Evolutionary conservation across 768 basidiomycete species (phyloP).

Genomic region (Lactarius sanguifluus): DNA sequence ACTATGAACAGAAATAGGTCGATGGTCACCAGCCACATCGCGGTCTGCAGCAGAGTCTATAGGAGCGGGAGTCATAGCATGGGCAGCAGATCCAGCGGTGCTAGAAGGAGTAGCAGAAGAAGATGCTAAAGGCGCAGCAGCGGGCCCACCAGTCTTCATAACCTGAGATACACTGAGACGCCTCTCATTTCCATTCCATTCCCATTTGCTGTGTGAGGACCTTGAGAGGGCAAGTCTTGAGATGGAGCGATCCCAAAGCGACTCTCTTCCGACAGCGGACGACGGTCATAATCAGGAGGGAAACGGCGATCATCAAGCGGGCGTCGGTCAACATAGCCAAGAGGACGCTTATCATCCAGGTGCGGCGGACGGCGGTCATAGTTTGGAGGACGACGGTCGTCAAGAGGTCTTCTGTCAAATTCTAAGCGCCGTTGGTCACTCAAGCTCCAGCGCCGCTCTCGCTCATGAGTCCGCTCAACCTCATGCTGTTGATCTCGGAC

Average conservation of each 20-base stretch:
- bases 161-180: constrained; percentile 4
- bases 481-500: constrained; percentile 41
- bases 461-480: constrained; percentile 22
- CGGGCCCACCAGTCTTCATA: constrained; percentile 15
- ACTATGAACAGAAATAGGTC: background rate
- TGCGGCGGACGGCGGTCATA: constrained; percentile 22
- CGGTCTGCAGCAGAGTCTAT: background rate
- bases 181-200: constrained; percentile 18
- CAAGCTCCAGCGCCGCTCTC: constrained; percentile 40
- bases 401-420: constrained; percentile 42
- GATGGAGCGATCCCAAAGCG: constrained; percentile 26
- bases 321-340: constrained; percentile 23
- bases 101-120: constrained; percentile 13
- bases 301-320: constrained; percentile 12
- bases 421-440: constrained; percentile 37
- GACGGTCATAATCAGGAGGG: constrained; percentile 27
- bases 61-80: constrained; percentile 9
- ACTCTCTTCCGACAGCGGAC: constrained; percentile 19
- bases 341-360: constrained; percentile 30
- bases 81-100: constrained; percentile 6
- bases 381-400: constrained; percentile 38
- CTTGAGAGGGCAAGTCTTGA: constrained; percentile 4
- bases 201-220: constrained; percentile 11
- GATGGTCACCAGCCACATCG: constrained; percentile 1
- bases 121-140: background rate